phyloP scores from a whole-genome alignment of 1,284 basidiomycete genomes.

The Cystobasidiaceae sp. region DNA sequence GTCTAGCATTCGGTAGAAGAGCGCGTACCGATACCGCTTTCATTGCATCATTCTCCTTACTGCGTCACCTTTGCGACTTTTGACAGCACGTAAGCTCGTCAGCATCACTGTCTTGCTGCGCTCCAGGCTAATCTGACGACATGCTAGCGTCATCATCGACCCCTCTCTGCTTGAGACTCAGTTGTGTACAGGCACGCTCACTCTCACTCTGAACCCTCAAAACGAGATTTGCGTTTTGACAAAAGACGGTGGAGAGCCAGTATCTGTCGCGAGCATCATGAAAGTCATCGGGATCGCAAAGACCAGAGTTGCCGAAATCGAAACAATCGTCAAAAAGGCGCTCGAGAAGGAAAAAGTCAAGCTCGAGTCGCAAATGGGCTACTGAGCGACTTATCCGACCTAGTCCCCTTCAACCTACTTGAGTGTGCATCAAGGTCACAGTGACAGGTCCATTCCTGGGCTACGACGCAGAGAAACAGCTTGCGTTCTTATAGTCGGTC shows the following conservation, averaged over 20 bases:
- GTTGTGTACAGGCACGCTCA: conserved; percentile 70
- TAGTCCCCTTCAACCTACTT: too few species aligned
- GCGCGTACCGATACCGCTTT: conserved; percentile 80
- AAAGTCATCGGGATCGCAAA: conserved; percentile 65
- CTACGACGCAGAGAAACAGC: too few species aligned
- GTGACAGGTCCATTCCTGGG: too few species aligned
- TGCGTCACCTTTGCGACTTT: conserved; percentile 93
- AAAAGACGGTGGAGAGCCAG: conserved; percentile 83
- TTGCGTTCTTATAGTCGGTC: too few species aligned
- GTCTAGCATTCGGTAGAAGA: conserved; percentile 83
- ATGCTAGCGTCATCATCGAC: conserved; percentile 59
- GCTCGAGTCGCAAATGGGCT: conserved; percentile 7
- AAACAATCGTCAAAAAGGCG: conserved; percentile 45
- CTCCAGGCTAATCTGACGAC: background rate
- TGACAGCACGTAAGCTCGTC: conserved; percentile 47
- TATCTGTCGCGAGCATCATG: conserved; percentile 68
- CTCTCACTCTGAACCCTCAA: conserved; percentile 81
- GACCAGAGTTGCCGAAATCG: conserved; percentile 65
- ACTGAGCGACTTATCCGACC: too few species aligned
- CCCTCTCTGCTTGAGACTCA: conserved; percentile 73
- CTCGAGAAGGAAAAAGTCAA: conserved; percentile 31
- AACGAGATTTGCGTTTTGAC: conserved; percentile 89
- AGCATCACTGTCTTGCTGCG: too few species aligned
- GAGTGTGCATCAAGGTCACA: too few species aligned
- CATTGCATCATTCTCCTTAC: conserved; percentile 87